phyloP scores from a whole-genome alignment of 805 yeast species.

The Dipodascus geniculatus region DNA sequence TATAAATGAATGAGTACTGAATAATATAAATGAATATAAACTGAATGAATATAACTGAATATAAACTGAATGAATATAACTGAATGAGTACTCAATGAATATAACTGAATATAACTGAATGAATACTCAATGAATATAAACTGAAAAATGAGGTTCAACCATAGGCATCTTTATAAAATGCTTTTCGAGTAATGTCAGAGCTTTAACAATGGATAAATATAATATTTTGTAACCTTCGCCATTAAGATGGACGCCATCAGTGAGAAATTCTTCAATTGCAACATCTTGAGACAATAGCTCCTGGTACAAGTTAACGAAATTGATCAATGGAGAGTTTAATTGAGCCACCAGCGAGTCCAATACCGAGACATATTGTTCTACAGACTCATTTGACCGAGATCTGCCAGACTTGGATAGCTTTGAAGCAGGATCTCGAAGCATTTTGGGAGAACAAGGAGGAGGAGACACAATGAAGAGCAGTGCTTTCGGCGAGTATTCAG shows the following conservation, averaged over 20 bases:
- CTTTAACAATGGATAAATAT: conserved; percentile 3
- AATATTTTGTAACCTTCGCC: conserved; percentile 14
- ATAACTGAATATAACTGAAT: too few species aligned
- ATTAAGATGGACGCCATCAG: conserved; percentile 18
- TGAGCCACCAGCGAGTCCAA: not conserved
- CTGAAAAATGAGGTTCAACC: conserved; percentile 18
- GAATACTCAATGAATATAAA: not conserved
- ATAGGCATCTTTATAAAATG: conserved; percentile 8
- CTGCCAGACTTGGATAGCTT: not conserved
- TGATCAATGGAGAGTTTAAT: not conserved
- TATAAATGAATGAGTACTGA: too few species aligned
- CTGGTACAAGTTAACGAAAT: conserved; percentile 7
- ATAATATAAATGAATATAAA: too few species aligned
- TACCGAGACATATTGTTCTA: conserved; percentile 4
- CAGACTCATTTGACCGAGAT: conserved; percentile 9
- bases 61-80: too few species aligned
- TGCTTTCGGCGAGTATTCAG: conserved; percentile 3
- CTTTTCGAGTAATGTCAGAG: conserved; percentile 6
- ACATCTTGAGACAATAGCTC: conserved; percentile 13
- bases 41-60: too few species aligned
- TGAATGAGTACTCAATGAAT: too few species aligned
- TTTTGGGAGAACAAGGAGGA: conserved; percentile 2
- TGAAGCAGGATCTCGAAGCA: not conserved
- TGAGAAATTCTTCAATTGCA: conserved; percentile 5
- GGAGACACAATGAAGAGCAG: conserved; percentile 4